Base-by-base conservation (phyloP, 1,139 yeast species). In the Nakaseomyces nivariensis region DNA sequence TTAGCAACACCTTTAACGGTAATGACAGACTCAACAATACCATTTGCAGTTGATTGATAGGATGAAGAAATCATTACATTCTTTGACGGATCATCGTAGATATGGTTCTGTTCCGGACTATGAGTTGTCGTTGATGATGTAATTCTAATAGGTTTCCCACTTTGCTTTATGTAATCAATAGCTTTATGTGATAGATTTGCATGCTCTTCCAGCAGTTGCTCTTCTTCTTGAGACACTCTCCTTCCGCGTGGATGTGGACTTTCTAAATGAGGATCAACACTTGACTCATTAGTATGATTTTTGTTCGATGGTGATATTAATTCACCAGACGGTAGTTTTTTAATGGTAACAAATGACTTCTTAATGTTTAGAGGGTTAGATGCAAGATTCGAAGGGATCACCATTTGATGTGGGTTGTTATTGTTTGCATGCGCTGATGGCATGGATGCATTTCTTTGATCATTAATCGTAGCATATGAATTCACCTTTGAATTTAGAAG, bases 1-100 rank as follows among this genome's bases (percentile, higher is more conserved):
- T 89, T 89, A 59, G 81, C 83, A 17, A 87, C 87, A 49, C 96
- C 97, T 59, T 83, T 82, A 26, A 85, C 86, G 50, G 84, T 85
- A 37, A 88, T 80, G n/a, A 88, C 83, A 43, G 86, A 81, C 67
- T 89, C 96, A 52, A 86, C 78, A 51, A 88, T 82, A 3, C 95
- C 92, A 43, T 61, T 61, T 36, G 54, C 57, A 38, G 61, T 58
- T 11, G 59, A 51, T 47, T 58, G 56, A 49, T 57, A 59, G 26
- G 61, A 58, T 4, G 63, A 58, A 4, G 62, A 58, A 31, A 59
- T 52, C 38, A 51, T 51, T 8, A 51, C 49, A 27, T 48, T 48
- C 33, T 51, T 42, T 33, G 48, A 37, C 6, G 34, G 37, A 22
- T 42, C 43, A n/a, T 37, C 46, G 8, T 34, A 11, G 25, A 5